These are phyloP conservation scores for Didymella keratinophila DNA, from an alignment of 2,329 filamentous ascomycete species.

Conservation along the genomic window DNA sequence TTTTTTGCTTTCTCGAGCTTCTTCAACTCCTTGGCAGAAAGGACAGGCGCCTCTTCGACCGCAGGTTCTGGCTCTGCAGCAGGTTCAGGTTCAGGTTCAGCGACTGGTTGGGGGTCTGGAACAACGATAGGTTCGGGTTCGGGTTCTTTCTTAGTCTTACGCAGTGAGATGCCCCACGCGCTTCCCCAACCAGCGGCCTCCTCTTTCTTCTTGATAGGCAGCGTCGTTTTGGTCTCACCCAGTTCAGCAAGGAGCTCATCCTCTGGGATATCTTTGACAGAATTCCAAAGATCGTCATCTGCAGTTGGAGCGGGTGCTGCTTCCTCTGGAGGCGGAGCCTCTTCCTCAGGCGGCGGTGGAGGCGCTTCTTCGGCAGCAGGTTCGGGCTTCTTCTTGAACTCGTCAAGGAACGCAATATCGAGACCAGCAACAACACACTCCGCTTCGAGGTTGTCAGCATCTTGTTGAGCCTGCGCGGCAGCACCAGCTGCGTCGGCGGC, in stretches of 20 bases:
- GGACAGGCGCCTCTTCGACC: constrained; percentile 36
- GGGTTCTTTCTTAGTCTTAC: constrained; percentile 56
- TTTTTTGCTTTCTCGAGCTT: constrained; percentile 38
- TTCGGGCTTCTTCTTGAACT: constrained; percentile 38
- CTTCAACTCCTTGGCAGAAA: constrained; percentile 26
- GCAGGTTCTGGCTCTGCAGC: constrained; percentile 30
- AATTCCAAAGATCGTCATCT: constrained; percentile 46
- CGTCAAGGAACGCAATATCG: constrained; percentile 28
- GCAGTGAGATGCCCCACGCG: constrained; percentile 56
- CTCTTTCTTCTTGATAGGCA: constrained; percentile 36
- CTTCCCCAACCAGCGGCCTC: constrained; percentile 49
- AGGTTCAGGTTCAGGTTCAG: constrained; percentile 37
- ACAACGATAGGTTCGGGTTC: constrained; percentile 28
- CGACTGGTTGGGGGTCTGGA: constrained; percentile 44
- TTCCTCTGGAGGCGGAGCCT: constrained; percentile 26
- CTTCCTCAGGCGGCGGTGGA: constrained; percentile 29
- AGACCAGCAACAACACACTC: constrained; percentile 48
- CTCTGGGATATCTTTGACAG: constrained; percentile 46
- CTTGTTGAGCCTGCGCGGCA: constrained; percentile 47
- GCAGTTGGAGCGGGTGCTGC: constrained; percentile 1
- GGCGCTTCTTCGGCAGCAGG: constrained; percentile 33
- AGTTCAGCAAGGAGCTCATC: constrained; percentile 48
- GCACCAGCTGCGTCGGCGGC: constrained; percentile 45
- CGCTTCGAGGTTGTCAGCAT: constrained; percentile 41
- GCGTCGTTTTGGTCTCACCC: constrained; percentile 35